Percentiles rank a stretch among this genome's conserved stretches.
These are phyloP conservation scores for Baudoinia panamericana DNA, from an alignment of 495 filamentous ascomycete species.

Conservation along the genomic window DNA sequence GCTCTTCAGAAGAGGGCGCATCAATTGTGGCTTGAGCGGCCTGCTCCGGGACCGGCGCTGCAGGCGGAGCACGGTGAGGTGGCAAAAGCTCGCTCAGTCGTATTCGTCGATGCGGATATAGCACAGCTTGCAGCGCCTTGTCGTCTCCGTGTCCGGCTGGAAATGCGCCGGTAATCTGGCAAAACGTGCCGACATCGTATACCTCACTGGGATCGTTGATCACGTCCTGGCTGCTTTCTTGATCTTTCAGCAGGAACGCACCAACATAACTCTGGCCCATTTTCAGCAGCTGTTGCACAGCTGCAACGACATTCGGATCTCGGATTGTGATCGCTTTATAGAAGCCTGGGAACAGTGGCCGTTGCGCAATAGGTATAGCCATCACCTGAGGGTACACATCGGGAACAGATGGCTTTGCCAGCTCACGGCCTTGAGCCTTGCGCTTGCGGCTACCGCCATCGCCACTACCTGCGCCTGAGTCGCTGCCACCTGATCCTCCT, in stretches of 20 bases:
- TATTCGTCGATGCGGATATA: conserved; percentile 93
- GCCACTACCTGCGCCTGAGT: conserved; percentile 34
- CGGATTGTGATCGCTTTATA: conserved; percentile 97
- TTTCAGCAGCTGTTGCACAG: conserved; percentile 93
- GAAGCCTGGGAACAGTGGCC: conserved; percentile 92
- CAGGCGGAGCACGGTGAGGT: conserved; percentile 30
- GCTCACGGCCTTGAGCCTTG: conserved; percentile 49
- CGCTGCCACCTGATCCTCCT: conserved; percentile 32
- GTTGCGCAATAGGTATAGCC: conserved; percentile 93
- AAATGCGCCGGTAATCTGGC: conserved; percentile 91
- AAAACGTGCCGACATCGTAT: conserved; percentile 90
- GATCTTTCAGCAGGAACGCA: conserved; percentile 93
- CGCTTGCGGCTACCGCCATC: conserved; percentile 51
- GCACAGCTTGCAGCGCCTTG: conserved; percentile 62
- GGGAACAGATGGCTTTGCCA: conserved; percentile 78
- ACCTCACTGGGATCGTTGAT: conserved; percentile 82
- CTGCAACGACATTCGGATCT: conserved; percentile 73
- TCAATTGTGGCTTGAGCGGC: conserved; percentile 26
- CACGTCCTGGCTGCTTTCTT: conserved; percentile 78
- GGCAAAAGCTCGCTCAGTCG: conserved; percentile 71
- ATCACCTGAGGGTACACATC: conserved; percentile 97
- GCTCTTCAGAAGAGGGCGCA: conserved; percentile 23
- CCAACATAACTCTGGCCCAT: conserved; percentile 97
- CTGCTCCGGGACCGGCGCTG: conserved; percentile 25
- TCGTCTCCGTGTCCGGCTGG: conserved; percentile 63